phyloP scores from a whole-genome alignment of 139 green algal species.

The Mesotaenium endlicherianum region DNA sequence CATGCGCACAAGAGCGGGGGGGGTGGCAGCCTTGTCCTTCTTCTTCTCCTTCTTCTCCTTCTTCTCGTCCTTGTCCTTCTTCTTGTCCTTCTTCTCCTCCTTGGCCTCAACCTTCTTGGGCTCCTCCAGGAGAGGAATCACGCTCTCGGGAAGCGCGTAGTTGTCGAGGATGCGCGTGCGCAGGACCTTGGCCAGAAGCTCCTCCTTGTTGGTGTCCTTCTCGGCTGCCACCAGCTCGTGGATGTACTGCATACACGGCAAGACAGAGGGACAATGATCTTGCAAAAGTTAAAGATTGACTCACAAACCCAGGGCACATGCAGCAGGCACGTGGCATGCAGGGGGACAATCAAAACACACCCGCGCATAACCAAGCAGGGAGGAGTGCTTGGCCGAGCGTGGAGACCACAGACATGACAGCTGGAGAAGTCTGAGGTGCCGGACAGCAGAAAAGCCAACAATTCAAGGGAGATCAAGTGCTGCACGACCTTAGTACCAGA shows the following conservation, averaged over 20 bases:
- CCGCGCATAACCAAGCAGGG: no score
- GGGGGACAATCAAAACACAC: no score
- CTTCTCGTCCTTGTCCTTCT: conserved; percentile 21
- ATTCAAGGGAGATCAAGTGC: neutral
- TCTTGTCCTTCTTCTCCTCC: conserved; percentile 35
- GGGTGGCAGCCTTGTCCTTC: no score
- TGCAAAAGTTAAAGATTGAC: no score
- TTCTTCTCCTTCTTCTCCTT: conserved; percentile 29
- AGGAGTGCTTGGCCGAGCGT: no score
- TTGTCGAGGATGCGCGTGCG: conserved; percentile 46
- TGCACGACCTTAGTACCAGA: no score
- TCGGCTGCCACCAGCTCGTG: conserved; percentile 2
- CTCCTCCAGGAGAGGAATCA: conserved; percentile 20
- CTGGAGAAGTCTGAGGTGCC: no score
- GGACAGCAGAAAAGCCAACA: no score
- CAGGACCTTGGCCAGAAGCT: conserved; percentile 89
- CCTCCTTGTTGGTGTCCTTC: conserved; percentile 74
- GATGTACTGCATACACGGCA: conserved; percentile 20
- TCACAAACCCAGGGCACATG: no score
- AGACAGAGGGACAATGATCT: neutral
- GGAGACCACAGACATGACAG: neutral
- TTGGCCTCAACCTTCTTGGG: conserved; percentile 48
- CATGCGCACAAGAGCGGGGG: conserved; percentile 75
- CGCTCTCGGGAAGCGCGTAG: conserved; percentile 9
- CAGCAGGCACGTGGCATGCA: no score